These are phyloP conservation scores for Penicilliopsis zonata DNA, from an alignment of 495 filamentous ascomycete species.

Conservation along the genomic window DNA sequence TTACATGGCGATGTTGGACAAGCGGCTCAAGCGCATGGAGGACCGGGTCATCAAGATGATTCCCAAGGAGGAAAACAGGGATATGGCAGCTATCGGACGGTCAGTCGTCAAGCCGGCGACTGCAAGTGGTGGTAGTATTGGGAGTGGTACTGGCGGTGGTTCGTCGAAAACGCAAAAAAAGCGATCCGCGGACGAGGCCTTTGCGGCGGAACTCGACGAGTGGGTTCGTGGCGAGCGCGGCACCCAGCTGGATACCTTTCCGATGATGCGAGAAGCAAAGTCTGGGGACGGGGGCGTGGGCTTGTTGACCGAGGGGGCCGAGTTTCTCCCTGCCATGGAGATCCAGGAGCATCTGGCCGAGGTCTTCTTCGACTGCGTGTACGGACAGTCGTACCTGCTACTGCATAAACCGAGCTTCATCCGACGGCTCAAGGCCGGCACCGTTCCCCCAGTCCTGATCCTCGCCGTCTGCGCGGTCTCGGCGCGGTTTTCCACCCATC, in stretches of 20 bases:
- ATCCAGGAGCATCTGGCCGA: conserved; percentile 91
- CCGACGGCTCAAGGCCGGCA: conserved; percentile 59
- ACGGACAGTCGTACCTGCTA: conserved; percentile 91
- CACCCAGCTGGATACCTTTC: conserved; percentile 36
- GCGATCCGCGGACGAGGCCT: conserved; percentile 77
- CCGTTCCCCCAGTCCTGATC: conserved; percentile 72
- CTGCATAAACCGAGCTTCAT: conserved; percentile 96
- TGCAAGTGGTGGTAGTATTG: no score
- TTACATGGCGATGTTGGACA: conserved; percentile 99
- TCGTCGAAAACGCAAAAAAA: conserved; percentile 60
- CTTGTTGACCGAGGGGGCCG: conserved; percentile 66
- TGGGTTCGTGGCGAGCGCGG: conserved; percentile 56
- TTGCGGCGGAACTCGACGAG: conserved; percentile 66
- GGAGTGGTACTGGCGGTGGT: no score
- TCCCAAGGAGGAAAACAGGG: conserved; percentile 62
- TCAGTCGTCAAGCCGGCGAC: conserved; percentile 71
- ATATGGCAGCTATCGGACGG: conserved; percentile 50
- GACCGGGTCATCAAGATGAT: conserved; percentile 94
- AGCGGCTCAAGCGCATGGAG: conserved; percentile 88
- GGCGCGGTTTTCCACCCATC: conserved; percentile 91
- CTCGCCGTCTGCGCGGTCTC: conserved; percentile 88
- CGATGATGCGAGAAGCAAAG: conserved; percentile 47
- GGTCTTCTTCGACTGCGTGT: conserved; percentile 91
- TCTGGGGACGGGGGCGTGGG: conserved; percentile 58
- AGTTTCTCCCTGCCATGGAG: conserved; percentile 74